A percentile compares a stretch with the other conserved stretches of the same genome.
Conservation (phyloP, 1,284 basidiomycete genomes). For the Lignosus rhinocerotis region DNA sequence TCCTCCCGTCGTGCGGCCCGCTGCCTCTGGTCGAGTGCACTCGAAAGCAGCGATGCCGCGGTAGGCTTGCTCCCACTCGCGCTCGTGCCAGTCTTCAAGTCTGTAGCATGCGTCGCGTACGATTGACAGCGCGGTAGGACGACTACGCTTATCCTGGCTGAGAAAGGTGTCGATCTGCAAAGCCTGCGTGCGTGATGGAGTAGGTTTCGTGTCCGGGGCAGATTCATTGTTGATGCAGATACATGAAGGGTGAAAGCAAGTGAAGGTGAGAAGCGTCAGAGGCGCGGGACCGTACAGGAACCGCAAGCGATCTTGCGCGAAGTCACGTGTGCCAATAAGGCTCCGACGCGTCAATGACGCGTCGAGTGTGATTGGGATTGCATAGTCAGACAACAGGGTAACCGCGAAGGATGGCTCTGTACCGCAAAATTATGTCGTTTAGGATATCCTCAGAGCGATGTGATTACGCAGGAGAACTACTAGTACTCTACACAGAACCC, state of each 20-base stretch:
- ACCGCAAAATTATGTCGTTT: no score
- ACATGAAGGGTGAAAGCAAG: not conserved
- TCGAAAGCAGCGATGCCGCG: constrained; percentile 59
- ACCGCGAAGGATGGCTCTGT: no score
- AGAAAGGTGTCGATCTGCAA: constrained; percentile 2
- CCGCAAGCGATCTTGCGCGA: no score
- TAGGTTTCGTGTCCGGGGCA: constrained; percentile 9
- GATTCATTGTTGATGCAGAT: constrained; percentile 10
- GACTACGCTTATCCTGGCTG: constrained; percentile 4
- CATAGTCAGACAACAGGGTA: no score
- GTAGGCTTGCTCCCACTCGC: constrained; percentile 35
- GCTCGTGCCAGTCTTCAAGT: constrained; percentile 6
- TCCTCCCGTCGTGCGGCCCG: constrained; percentile 48
- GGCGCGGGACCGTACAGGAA: no score
- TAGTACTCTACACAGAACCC: no score
- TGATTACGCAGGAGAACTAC: no score
- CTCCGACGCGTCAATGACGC: no score
- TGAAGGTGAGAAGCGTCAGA: not conserved
- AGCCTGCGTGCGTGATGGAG: constrained; percentile 11
- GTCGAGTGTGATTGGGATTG: no score
- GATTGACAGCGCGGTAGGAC: constrained; percentile 2
- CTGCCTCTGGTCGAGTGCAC: constrained; percentile 65
- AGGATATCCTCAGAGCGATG: no score
- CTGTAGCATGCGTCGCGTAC: constrained; percentile 19
- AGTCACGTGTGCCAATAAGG: no score